Evolutionary conservation across 73 alveolate species (phyloP).

Genomic region (Uronychia setigera): DNA sequence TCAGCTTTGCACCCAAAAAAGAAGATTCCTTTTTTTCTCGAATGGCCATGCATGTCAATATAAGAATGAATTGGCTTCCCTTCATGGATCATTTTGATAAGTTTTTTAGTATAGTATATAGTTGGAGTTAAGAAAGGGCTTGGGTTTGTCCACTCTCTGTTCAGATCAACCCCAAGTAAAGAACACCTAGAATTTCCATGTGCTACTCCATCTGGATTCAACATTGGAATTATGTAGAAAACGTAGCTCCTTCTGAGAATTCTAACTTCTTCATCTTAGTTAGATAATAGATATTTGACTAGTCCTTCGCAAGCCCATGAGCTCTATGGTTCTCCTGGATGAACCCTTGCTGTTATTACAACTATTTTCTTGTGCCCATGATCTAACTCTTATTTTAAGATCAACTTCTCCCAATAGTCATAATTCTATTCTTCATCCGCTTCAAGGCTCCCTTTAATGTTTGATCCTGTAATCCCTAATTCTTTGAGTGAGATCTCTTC

Average conservation of each 20-base stretch:
- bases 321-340: slow-evolving; percentile 84
- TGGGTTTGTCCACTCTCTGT: slow-evolving; percentile 79
- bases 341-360: slow-evolving; percentile 74
- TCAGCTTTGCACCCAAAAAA: slow-evolving; percentile 47
- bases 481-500: background rate
- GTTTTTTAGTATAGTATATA: slow-evolving; percentile 68
- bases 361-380: slow-evolving; percentile 67
- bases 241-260: slow-evolving; percentile 71
- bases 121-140: slow-evolving; percentile 80
- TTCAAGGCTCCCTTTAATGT: slow-evolving; percentile 64
- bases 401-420: background rate
- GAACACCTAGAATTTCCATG: slow-evolving; percentile 82
- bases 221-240: slow-evolving; percentile 78
- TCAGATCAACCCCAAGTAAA: slow-evolving; percentile 78
- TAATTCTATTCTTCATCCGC: slow-evolving; percentile 25
- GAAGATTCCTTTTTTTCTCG: slow-evolving; percentile 71
- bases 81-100: slow-evolving; percentile 63
- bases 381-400: background rate
- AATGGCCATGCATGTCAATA: slow-evolving; percentile 81
- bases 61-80: slow-evolving; percentile 68
- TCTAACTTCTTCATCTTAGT: slow-evolving; percentile 72
- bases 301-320: slow-evolving; percentile 74
- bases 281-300: slow-evolving; percentile 64
- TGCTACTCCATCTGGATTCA: slow-evolving; percentile 81
- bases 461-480: background rate